Percentiles rank a stretch among this genome's conserved stretches.
Evolutionary conservation across 805 yeast genomes (phyloP).

Genomic region (Geotrichum ghanense): DNA sequence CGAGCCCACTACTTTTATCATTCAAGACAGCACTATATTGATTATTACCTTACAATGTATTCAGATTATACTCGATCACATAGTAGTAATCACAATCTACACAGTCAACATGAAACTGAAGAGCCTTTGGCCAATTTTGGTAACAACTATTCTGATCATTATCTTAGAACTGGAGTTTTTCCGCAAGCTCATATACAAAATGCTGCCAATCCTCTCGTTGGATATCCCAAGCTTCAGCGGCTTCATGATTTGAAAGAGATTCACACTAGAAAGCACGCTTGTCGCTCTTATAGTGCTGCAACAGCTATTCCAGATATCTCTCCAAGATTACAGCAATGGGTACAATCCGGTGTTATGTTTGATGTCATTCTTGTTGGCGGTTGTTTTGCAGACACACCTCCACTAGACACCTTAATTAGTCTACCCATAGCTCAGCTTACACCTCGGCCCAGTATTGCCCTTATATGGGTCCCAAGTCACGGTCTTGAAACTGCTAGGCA

Average conservation of each 20-base stretch:
- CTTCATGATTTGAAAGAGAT: conserved; percentile 52
- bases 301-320: conserved; percentile 42
- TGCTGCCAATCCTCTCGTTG: conserved; percentile 54
- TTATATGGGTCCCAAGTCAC: conserved; percentile 77
- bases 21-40: no score
- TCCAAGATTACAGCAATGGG: conserved; percentile 51
- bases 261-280: conserved; percentile 43
- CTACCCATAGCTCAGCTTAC: conserved; percentile 65
- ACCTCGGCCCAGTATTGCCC: conserved; percentile 76
- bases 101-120: not conserved
- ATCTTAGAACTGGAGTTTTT: conserved; percentile 46
- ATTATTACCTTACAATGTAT: no score
- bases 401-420: conserved; percentile 47
- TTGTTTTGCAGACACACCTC: conserved; percentile 59
- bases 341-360: conserved; percentile 46
- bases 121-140: conserved; percentile 28
- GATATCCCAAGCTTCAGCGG: conserved; percentile 74
- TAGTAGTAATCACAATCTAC: not conserved
- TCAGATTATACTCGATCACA: not conserved
- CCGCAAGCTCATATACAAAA: conserved; percentile 63
- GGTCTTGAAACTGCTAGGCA: conserved; percentile 48
- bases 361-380: conserved; percentile 93
- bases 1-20: no score
- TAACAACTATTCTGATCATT: conserved; percentile 66
- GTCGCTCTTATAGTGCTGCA: conserved; percentile 56